Conservation (phyloP, 257 asterid species). For the Nicotiana paniculata region DNA sequence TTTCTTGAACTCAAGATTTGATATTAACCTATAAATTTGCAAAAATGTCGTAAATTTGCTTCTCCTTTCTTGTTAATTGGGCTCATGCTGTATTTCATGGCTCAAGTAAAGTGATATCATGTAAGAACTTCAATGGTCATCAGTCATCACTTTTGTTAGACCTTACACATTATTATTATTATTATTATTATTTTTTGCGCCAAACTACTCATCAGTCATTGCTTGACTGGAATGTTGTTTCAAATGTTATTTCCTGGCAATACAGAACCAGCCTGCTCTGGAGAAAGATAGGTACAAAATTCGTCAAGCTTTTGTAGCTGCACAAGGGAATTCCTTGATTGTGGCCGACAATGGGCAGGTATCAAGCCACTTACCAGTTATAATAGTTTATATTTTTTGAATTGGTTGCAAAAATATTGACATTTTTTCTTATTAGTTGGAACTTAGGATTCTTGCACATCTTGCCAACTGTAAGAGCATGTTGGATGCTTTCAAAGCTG, state of each 20-base stretch:
- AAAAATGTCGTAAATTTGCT: not conserved
- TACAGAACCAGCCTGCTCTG: conserved; percentile 92
- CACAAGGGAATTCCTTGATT: conserved; percentile 81
- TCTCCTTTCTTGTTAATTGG: not conserved
- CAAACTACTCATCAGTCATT: not conserved
- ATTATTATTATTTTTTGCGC: no score
- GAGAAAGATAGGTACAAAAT: conserved; percentile 98
- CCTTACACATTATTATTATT: no score
- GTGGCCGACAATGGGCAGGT: conserved; percentile 92
- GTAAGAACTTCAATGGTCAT: not conserved
- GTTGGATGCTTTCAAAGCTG: no score
- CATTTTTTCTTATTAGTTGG: no score
- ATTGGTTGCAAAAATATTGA: not conserved
- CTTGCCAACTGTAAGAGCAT: no score
- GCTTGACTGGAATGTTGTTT: not conserved
- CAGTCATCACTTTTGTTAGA: not conserved
- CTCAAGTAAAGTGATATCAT: not conserved
- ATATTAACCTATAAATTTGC: not conserved
- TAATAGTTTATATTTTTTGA: no score
- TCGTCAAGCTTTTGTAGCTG: conserved; percentile 89
- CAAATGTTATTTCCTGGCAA: conserved; percentile 9
- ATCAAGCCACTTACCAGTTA: no score
- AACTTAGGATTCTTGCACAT: no score
- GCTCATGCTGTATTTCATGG: not conserved
- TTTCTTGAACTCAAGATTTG: not conserved